Base-by-base conservation (phyloP, 306 rosid genomes). In the Elaeagnus macrophylla region DNA sequence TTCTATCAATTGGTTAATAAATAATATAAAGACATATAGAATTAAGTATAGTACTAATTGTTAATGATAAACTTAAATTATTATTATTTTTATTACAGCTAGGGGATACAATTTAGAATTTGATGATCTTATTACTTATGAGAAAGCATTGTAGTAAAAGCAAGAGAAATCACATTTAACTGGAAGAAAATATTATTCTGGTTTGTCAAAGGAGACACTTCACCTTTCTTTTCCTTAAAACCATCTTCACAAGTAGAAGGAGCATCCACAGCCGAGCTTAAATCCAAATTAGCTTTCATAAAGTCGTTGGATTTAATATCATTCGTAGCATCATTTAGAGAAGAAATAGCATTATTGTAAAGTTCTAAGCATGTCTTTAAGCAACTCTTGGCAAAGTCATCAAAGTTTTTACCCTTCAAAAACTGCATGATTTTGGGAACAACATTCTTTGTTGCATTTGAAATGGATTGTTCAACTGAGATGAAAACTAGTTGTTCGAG, bases 211-310 rank as follows among this genome's bases (percentile, higher is more conserved):
- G 85, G 96, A 36, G 77, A 73, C 67, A 12, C 78, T 39, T 40
- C 76, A 37, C 79, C 85, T 54, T 63, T 62, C 67, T 70, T 66
- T 62, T 71, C 82, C 25, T 16, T 61, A 55, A 88, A 81, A 2
- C 85, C 88, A 48, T 59, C 66, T 37, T 79, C 88, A 52, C 96
- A 88, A 1, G 83, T 81, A 1, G 67, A 12, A 0, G 75, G 67
- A 2, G 77, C 77, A 60, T 77, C 90, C 89, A 75, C 77, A 11
- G 64, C 90, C 1, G 75, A 66, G 72, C 80, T 71, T 65, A 84
- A 49, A 79, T 68, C 66, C 20, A 25, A 40, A 37, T 42, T 65
- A 0, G 79, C 65, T 0, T 50, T 56, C 3, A 49, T 67, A 52
- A 77, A 88, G 1, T 64, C 51, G 55, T 70, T 67, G 0, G 68